A percentile compares a stretch with the other conserved stretches of the same genome.
phyloP scores from a whole-genome alignment of 106 monocot genomes.

The Hemerocallis citrina region DNA sequence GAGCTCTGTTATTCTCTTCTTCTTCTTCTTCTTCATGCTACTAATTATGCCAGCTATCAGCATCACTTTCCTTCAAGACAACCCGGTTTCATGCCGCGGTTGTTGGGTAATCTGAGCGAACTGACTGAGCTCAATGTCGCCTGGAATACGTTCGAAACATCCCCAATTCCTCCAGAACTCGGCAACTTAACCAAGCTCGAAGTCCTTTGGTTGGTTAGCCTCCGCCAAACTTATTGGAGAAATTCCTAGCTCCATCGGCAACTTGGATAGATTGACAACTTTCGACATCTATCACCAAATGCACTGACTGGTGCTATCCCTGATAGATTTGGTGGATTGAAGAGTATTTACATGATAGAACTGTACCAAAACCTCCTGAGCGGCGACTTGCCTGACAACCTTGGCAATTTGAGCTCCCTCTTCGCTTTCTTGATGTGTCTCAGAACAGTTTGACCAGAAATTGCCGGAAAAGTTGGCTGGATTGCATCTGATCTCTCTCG shows the following conservation, averaged over 20 bases:
- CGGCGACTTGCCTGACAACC: constrained; percentile 29
- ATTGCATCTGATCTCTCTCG: constrained; percentile 20
- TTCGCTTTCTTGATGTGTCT: constrained; percentile 38
- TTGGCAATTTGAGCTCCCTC: constrained; percentile 31
- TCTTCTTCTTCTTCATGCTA: constrained; percentile 21
- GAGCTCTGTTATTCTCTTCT: no score
- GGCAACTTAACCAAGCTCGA: constrained; percentile 37
- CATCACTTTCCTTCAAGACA: constrained; percentile 38
- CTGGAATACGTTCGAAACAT: no score
- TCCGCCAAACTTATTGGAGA: constrained; percentile 23
- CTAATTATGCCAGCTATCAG: neutral
- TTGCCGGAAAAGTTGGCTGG: constrained; percentile 33
- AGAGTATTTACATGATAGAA: constrained; percentile 34
- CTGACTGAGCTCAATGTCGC: no score
- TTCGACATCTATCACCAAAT: constrained; percentile 41
- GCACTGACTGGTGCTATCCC: constrained; percentile 33
- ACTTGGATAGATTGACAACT: constrained; percentile 21
- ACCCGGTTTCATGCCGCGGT: constrained; percentile 30
- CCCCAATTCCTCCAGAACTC: constrained; percentile 22
- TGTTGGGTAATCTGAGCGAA: constrained; percentile 29
- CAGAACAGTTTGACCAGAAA: constrained; percentile 37
- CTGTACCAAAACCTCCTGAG: constrained; percentile 30
- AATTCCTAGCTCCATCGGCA: constrained; percentile 36
- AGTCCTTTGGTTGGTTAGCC: constrained; percentile 30
- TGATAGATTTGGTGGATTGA: constrained; percentile 29